Evolutionary conservation across 139 green algal species (phyloP).

Genomic region (Axilococcus clingmanii): DNA sequence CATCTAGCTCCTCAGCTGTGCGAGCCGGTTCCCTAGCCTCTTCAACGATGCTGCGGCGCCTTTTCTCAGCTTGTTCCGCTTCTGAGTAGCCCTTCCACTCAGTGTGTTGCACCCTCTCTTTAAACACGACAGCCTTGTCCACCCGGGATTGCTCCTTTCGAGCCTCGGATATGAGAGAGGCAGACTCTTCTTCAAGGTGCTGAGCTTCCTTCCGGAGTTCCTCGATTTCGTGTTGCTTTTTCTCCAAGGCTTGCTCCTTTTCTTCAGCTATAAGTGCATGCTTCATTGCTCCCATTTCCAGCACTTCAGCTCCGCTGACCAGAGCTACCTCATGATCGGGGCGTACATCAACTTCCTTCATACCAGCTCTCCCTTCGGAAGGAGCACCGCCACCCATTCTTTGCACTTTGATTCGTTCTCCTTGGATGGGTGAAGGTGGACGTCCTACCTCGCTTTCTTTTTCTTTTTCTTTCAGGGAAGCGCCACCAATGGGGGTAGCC

Average conservation of each 20-base stretch:
- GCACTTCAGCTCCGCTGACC: conserved; percentile 5
- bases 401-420: conserved; percentile 8
- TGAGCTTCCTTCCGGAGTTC: conserved; percentile 7
- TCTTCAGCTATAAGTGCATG: conserved; percentile 4
- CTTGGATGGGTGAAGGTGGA: conserved; percentile 8
- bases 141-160: not conserved
- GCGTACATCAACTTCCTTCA: conserved; percentile 16
- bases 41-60: conserved; percentile 7
- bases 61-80: conserved; percentile 16
- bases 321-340: conserved; percentile 3
- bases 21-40: not conserved
- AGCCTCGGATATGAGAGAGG: not conserved
- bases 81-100: not conserved
- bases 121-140: not conserved
- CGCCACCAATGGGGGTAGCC: too few relatives aligned
- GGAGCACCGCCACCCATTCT: not conserved
- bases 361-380: not conserved
- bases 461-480: too few relatives aligned
- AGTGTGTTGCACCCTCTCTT: not conserved
- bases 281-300: conserved; percentile 9
- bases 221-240: conserved; percentile 7
- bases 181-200: not conserved
- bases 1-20: conserved; percentile 6
- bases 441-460: conserved; percentile 1
- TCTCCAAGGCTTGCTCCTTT: conserved; percentile 8